phyloP scores from a whole-genome alignment of 75 land plant species.

The Larix kaempferi region DNA sequence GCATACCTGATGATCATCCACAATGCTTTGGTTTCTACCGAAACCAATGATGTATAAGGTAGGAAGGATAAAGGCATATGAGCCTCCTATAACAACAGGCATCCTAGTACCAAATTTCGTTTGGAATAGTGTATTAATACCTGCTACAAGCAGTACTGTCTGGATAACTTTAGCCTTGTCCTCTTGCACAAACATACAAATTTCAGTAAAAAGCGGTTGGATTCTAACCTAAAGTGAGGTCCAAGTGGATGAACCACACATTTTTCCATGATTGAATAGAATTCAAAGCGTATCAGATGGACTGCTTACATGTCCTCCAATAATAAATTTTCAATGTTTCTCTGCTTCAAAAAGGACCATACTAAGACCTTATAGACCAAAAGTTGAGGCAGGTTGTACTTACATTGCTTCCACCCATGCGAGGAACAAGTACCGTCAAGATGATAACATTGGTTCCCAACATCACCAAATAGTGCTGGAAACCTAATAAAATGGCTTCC shows the following conservation, averaged over 20 bases:
- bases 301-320: neutral
- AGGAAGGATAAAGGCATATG: conserved; percentile 65
- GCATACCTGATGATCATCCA: conserved; percentile 52
- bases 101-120: conserved; percentile 72
- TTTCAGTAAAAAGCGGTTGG: neutral
- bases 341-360: neutral
- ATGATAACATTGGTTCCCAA: conserved; percentile 94
- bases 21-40: conserved; percentile 27
- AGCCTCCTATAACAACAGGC: conserved; percentile 86
- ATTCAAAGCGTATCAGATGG: neutral
- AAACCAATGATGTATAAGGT: conserved; percentile 68
- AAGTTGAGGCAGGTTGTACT: conserved; percentile 11
- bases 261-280: neutral
- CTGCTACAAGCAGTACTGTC: conserved; percentile 72
- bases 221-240: neutral
- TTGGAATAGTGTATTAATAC: conserved; percentile 76
- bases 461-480: conserved; percentile 94
- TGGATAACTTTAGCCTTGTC: conserved; percentile 78
- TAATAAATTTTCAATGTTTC: neutral
- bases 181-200: conserved; percentile 35
- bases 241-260: neutral
- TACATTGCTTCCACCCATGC: conserved; percentile 83
- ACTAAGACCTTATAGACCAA: neutral
- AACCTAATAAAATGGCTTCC: conserved; percentile 90
- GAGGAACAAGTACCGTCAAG: conserved; percentile 77